These are phyloP conservation scores for Dactylellina parvicollis DNA, from an alignment of 2,329 filamentous ascomycete genomes.

Conservation along the genomic window DNA sequence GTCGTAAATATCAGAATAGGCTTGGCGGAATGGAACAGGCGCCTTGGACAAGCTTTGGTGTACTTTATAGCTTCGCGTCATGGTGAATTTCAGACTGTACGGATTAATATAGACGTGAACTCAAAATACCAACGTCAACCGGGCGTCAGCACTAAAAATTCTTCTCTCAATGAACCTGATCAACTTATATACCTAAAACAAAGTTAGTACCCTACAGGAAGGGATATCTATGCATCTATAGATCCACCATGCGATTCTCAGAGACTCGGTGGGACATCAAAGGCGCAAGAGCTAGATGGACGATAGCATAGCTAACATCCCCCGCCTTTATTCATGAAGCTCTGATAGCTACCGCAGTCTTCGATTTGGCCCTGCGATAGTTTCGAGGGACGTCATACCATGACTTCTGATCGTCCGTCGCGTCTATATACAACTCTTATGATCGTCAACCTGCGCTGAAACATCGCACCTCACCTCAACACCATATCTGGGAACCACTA, in stretches of 20 bases:
- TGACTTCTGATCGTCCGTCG: background rate
- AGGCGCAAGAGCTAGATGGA: background rate
- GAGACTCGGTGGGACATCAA: slow-evolving; percentile 20
- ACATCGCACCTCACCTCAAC: slow-evolving; percentile 4
- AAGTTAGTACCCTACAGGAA: background rate
- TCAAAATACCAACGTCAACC: no score
- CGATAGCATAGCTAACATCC: no score
- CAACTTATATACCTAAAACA: background rate
- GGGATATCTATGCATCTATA: background rate
- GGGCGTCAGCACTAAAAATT: no score
- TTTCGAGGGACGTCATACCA: slow-evolving; percentile 1
- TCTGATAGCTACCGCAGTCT: background rate
- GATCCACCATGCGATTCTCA: slow-evolving; percentile 9
- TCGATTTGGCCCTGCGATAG: background rate
- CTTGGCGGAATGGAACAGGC: no score
- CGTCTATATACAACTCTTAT: background rate
- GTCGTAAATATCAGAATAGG: no score
- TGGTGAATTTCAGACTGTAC: no score
- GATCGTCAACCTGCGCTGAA: background rate
- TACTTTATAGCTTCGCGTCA: no score
- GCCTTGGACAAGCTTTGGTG: no score
- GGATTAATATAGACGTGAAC: no score
- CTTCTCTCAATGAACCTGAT: no score
- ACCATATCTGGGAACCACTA: background rate
- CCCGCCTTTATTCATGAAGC: no score